Evolutionary conservation across 129 eudicot genomes (phyloP), one percentile per base, ranked within the genome.

Genomic region (Lonicera japonica): DNA sequence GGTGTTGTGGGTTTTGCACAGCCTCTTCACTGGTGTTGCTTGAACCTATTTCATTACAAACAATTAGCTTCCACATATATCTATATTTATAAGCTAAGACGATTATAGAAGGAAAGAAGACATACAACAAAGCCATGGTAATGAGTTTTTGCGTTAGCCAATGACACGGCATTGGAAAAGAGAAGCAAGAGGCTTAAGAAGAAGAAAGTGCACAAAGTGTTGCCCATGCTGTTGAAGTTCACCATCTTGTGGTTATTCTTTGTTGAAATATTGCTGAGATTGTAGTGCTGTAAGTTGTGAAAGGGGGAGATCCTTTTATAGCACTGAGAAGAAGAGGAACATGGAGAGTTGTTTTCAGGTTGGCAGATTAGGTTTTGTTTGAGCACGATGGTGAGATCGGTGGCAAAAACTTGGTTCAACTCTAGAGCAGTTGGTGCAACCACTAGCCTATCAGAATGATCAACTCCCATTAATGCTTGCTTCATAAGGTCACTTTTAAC

Each of bases 11-110:
- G 89, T 85, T 41, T 74, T 82, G 89, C 98, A 92, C 61, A 92
- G 83, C 86, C 84, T 85, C 88, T 90, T 87, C 83, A 92, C 91
- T 73, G 81, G 79, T 3, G 88, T 85, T 51, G 80, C 98, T 87
- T 92, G 96, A 56, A 92, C 75, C 98, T 92, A 63, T 65, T 54
- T 15, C 63, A n/a, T 43, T 2, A 43, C 50, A 43, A 43, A 43
- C 13, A 1, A 14, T 43, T 43, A 43, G 50, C 8, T 2, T 11
- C 2, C 36, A 29, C 6, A 29, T 29, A 29, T 29, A 29, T 29
- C 2, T 43, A 43, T 43, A 43, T 43, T 2, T 43, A 43, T 43
- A 14, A n/a, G n/a, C n/a, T n/a, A n/a, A n/a, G n/a, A n/a, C n/a
- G n/a, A n/a, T n/a, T 10, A 43, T 36, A 21, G n/a, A 53, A 3